Conservation (phyloP, 208 protist genomes). For the Leptomonas pyrrhocoris region DNA sequence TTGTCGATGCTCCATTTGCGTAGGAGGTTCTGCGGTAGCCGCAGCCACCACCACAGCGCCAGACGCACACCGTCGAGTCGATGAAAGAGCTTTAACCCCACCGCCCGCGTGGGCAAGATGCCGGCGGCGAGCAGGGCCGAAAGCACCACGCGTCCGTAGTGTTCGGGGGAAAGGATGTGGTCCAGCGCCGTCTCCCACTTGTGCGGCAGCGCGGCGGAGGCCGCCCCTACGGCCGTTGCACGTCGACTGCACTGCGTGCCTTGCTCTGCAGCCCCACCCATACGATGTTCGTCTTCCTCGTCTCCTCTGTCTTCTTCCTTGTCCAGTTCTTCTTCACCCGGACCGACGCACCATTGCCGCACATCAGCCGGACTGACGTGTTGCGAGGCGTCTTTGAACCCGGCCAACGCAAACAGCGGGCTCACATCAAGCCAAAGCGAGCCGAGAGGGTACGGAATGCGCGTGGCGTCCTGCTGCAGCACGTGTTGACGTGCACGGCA, state of each 20-base stretch:
- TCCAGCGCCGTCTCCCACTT: slow-evolving; percentile 32
- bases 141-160: slow-evolving; percentile 31
- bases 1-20: slow-evolving; percentile 45
- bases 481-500: slow-evolving; percentile 48
- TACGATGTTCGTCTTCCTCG: background rate
- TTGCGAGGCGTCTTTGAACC: slow-evolving; percentile 12
- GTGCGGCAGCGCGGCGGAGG: slow-evolving; percentile 10
- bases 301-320: background rate
- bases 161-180: slow-evolving; percentile 25
- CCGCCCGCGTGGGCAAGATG: slow-evolving; percentile 48
- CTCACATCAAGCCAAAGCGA: slow-evolving; percentile 65
- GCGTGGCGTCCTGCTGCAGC: slow-evolving; percentile 38
- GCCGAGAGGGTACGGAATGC: slow-evolving; percentile 64
- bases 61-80: slow-evolving; percentile 54
- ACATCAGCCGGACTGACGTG: slow-evolving; percentile 1
- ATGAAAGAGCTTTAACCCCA: slow-evolving; percentile 31
- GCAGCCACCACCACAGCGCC: slow-evolving; percentile 66
- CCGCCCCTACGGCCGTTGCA: background rate
- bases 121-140: slow-evolving; percentile 50
- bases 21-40: slow-evolving; percentile 45
- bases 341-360: slow-evolving; percentile 23
- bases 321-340: slow-evolving; percentile 13
- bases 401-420: slow-evolving; percentile 49
- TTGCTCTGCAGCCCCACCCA: background rate
- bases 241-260: background rate